Conservation (phyloP, 1,284 basidiomycete genomes). For the Thelephora terrestris region DNA sequence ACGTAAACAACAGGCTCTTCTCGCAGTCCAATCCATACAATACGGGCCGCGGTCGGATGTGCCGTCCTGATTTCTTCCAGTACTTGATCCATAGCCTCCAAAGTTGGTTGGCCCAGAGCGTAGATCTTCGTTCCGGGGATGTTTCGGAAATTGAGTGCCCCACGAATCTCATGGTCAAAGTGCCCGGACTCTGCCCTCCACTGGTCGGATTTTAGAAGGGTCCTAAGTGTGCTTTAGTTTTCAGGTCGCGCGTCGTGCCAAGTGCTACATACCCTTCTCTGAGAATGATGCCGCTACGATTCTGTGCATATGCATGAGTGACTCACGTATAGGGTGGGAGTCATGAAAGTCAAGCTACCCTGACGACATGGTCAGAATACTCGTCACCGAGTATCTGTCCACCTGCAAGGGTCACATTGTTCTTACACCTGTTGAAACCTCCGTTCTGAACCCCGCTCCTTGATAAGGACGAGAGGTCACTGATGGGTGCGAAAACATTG, state of each 20-base stretch:
- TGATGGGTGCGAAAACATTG: conserved; percentile 82
- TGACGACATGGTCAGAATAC: conserved; percentile 88
- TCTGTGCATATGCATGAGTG: conserved; percentile 30
- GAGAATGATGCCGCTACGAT: conserved; percentile 88
- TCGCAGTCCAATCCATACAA: conserved; percentile 89
- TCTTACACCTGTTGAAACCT: conserved; percentile 52
- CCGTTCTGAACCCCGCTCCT: conserved; percentile 48
- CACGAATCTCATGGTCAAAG: conserved; percentile 66
- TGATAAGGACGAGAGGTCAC: conserved; percentile 75
- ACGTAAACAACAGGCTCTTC: conserved; percentile 95
- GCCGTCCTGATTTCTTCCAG: conserved; percentile 57
- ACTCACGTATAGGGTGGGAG: background rate
- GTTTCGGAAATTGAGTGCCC: conserved; percentile 91
- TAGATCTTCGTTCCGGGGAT: conserved; percentile 82
- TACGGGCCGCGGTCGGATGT: conserved; percentile 49
- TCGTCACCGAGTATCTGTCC: conserved; percentile 88
- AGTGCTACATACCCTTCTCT: conserved; percentile 54
- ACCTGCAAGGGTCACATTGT: conserved; percentile 71
- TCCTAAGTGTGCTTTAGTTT: conserved; percentile 33
- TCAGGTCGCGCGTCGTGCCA: too few species aligned
- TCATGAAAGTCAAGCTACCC: conserved; percentile 33
- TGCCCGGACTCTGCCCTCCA: conserved; percentile 70
- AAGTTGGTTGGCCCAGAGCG: conserved; percentile 87
- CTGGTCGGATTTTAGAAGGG: conserved; percentile 83
- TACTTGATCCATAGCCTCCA: conserved; percentile 84